phyloP scores from a whole-genome alignment of 768 basidiomycete species.

The Mycena filopes region DNA sequence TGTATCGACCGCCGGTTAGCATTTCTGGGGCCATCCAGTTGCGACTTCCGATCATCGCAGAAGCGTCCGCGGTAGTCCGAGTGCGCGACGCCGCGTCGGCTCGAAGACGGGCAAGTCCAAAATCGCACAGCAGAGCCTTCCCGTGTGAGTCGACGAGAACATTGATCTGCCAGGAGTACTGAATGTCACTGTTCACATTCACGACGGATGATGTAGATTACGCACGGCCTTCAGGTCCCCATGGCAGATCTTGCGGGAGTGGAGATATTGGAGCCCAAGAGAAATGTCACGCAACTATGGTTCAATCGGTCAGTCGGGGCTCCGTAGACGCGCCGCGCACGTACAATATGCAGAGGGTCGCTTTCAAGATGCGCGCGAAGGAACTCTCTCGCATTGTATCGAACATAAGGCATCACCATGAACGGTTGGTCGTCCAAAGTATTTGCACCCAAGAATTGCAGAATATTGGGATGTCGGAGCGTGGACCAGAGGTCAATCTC shows the following conservation, averaged over 20 bases:
- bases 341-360: constrained; percentile 11
- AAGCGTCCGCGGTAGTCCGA: neutral
- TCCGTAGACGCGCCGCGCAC: neutral
- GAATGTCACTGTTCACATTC: neutral
- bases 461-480: constrained; percentile 81
- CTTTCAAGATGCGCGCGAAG: neutral
- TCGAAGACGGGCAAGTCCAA: constrained; percentile 41
- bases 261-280: constrained; percentile 41
- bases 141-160: constrained; percentile 40
- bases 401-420: constrained; percentile 20
- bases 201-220: neutral
- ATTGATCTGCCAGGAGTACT: constrained; percentile 30
- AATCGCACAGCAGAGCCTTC: constrained; percentile 40
- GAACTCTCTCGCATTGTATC: constrained; percentile 11
- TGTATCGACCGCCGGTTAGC: constrained; percentile 32
- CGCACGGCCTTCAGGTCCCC: constrained; percentile 42
- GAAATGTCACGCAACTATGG: constrained; percentile 39
- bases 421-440: constrained; percentile 21
- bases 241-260: constrained; percentile 39
- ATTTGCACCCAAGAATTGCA: constrained; percentile 45
- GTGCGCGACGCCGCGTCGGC: constrained; percentile 38
- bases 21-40: constrained; percentile 43
- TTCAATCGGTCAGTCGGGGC: neutral
- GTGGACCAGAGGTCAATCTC: constrained; percentile 20
- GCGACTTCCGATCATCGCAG: constrained; percentile 30